Base-by-base conservation (phyloP, 805 yeast species). In the Maudiozyma barnettii region DNA sequence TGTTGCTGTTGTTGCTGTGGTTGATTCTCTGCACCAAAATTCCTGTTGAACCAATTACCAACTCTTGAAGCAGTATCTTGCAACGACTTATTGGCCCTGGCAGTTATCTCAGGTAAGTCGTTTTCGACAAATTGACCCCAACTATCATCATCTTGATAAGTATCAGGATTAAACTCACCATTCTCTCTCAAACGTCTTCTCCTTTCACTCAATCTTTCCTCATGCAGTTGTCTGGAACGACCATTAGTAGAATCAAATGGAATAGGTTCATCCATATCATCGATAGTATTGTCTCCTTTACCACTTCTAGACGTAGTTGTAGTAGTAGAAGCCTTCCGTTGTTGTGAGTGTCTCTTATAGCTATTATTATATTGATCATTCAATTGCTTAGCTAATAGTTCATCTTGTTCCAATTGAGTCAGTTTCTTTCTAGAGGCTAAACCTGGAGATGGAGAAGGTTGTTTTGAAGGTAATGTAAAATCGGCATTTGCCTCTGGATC, bases 31-130 rank as follows among this genome's bases (percentile, higher is more conserved):
- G 51, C 52, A 22, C 42, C 43, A 18, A 55, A 50, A 37, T 48
- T 59, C 39, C 81, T 85, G 50, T 77, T 77, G 43, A 86, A 78
- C 95, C 96, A 89, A 14, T 80, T 76, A 51, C 84, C 82, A 49
- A 89, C 78, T 47, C 83, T 82, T 42, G 76, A 72, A 47, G 82
- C 78, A 1, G 96, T 88, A 56, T 87, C 96, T 57, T 83, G 89
- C 41, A 89, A 73, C 19, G 91, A 88, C 58, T 82, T 82, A 39
- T 77, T 72, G 45, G 90, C 74, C 45, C 80, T 76, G 48, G 82
- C 84, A 59, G 77, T 80, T 54, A 85, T 69, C 55, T 77, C 82
- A 7, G 78, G 78, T 26, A 74, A 53, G 47, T 78, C 84, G 46
- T 71, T 71, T 37, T 73, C 77, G 31, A 74, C 79, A 54, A 81